These are phyloP conservation scores for Cetraspora pellucida DNA, from an alignment of 192 early-diverging fungal species.

Conservation along the genomic window DNA sequence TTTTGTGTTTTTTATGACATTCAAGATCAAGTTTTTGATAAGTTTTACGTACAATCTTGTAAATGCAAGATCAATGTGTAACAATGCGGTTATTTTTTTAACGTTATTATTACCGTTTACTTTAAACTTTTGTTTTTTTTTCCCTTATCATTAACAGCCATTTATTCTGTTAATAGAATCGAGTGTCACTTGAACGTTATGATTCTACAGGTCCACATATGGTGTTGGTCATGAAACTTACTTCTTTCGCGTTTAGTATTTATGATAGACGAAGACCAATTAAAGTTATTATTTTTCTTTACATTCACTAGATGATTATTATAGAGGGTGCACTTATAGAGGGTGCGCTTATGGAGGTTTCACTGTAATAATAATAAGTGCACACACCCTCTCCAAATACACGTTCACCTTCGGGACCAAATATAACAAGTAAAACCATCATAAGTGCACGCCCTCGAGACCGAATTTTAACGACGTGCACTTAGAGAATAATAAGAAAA, in stretches of 20 bases:
- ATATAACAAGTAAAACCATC: too few relatives aligned
- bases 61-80: not conserved
- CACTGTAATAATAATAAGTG: too few relatives aligned
- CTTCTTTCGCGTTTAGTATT: conserved; percentile 83
- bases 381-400: too few relatives aligned
- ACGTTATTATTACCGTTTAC: not conserved
- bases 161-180: conserved; percentile 48
- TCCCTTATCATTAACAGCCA: conserved; percentile 43
- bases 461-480: too few relatives aligned
- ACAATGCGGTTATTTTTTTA: conserved; percentile 10
- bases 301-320: too few relatives aligned
- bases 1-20: conserved; percentile 64
- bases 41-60: conserved; percentile 29
- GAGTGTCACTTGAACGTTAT: conserved; percentile 55
- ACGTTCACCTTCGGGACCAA: too few relatives aligned
- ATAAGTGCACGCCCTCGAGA: too few relatives aligned
- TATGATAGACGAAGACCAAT: conserved; percentile 69
- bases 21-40: conserved; percentile 68
- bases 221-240: conserved; percentile 92
- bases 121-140: conserved; percentile 9
- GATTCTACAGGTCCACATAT: conserved; percentile 94
- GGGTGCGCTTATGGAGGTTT: too few relatives aligned
- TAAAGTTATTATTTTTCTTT: conserved; percentile 38
- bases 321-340: too few relatives aligned
- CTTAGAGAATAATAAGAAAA: too few relatives aligned